phyloP scores from a whole-genome alignment of 345 rosid species.

The Gossypium stocksii region DNA sequence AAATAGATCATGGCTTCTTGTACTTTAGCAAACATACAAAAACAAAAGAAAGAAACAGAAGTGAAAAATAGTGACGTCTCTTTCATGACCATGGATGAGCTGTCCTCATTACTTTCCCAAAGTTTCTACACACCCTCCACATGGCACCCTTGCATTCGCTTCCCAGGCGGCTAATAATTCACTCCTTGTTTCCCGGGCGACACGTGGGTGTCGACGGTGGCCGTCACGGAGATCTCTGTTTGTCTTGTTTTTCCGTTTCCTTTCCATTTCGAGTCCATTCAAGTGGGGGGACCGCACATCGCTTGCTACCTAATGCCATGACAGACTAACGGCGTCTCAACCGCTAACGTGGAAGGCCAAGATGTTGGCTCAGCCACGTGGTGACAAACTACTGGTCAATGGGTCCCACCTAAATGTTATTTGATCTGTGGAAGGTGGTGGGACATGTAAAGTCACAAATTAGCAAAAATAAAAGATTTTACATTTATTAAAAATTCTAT shows the following conservation, averaged over 20 bases:
- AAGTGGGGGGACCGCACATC: slow-evolving; percentile 11
- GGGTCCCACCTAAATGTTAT: slow-evolving; percentile 13
- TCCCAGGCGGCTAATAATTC: background rate
- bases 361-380: slow-evolving; percentile 24
- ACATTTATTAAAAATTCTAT: too few relatives aligned
- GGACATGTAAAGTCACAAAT: background rate
- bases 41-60: background rate
- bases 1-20: background rate
- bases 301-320: slow-evolving; percentile 40
- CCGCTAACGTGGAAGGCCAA: slow-evolving; percentile 10
- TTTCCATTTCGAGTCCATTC: background rate
- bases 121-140: background rate
- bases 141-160: background rate
- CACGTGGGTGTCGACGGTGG: slow-evolving; percentile 27
- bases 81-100: background rate
- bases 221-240: slow-evolving; percentile 35
- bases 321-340: slow-evolving; percentile 29
- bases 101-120: background rate
- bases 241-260: slow-evolving; percentile 15
- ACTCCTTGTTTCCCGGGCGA: slow-evolving; percentile 8
- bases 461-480: too few relatives aligned
- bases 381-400: slow-evolving; percentile 1
- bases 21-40: background rate
- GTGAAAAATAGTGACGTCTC: too few relatives aligned
- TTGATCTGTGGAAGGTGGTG: background rate